phyloP scores from a whole-genome alignment of 2,329 filamentous ascomycete genomes.

The Hymenoscyphus salicellus region DNA sequence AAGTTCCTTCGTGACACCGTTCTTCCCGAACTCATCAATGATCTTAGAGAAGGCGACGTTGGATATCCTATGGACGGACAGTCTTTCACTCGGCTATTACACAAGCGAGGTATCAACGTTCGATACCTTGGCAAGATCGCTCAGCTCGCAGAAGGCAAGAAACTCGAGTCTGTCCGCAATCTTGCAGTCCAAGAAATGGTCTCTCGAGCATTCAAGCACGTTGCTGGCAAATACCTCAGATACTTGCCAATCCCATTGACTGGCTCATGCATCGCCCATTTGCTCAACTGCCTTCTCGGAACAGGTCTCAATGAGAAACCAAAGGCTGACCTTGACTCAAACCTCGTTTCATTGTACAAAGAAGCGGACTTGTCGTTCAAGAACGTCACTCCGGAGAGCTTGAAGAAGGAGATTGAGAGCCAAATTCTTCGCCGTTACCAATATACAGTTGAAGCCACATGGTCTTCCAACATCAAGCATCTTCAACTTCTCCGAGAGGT shows the following conservation, averaged over 20 bases:
- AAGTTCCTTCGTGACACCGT: slow-evolving; percentile 71
- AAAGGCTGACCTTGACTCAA: slow-evolving; percentile 70
- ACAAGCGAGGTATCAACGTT: slow-evolving; percentile 96
- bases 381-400: slow-evolving; percentile 67
- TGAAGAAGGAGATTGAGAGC: slow-evolving; percentile 66
- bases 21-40: slow-evolving; percentile 80
- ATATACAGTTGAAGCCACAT: slow-evolving; percentile 66
- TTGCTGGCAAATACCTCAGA: slow-evolving; percentile 74
- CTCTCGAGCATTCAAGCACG: slow-evolving; percentile 91
- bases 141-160: slow-evolving; percentile 63
- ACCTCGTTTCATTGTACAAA: slow-evolving; percentile 71
- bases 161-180: slow-evolving; percentile 72
- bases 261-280: slow-evolving; percentile 75
- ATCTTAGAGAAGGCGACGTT: slow-evolving; percentile 87
- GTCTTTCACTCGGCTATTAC: slow-evolving; percentile 80
- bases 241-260: slow-evolving; percentile 76
- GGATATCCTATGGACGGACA: slow-evolving; percentile 99
- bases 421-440: slow-evolving; percentile 75
- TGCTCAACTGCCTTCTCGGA: slow-evolving; percentile 91
- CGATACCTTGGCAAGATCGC: slow-evolving; percentile 89
- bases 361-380: slow-evolving; percentile 82
- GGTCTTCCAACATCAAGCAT: slow-evolving; percentile 66
- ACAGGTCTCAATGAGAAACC: slow-evolving; percentile 73
- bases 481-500: slow-evolving; percentile 87
- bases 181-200: slow-evolving; percentile 90